These are phyloP conservation scores for Leonotis leonurus DNA, from an alignment of 257 asterid species.

Conservation along the genomic window DNA sequence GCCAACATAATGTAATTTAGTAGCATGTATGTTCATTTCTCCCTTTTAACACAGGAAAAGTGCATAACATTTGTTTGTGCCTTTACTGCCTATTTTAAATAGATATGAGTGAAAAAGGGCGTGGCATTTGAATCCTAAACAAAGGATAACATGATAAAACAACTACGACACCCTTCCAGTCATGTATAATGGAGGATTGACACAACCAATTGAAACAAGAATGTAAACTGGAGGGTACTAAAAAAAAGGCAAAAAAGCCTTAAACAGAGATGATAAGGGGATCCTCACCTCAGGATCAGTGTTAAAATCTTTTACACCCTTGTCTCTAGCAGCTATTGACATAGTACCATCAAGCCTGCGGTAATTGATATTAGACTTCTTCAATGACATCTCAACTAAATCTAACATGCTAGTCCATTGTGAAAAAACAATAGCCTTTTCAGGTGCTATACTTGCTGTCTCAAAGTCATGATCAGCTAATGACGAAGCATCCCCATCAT, in stretches of 20 bases:
- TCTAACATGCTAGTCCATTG: conserved; percentile 99
- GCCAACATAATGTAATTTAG: too few species aligned
- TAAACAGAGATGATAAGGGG: conserved; percentile 8
- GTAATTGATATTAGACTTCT: conserved; percentile 38
- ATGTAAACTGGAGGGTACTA: neutral
- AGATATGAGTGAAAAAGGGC: too few species aligned
- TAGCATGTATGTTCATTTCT: too few species aligned
- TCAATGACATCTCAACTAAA: conserved; percentile 68
- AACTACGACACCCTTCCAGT: neutral
- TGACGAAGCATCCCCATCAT: conserved; percentile 35
- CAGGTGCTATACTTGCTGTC: conserved; percentile 35
- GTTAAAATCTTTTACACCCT: conserved; percentile 92
- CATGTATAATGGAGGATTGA: neutral
- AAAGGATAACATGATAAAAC: neutral
- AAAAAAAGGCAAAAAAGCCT: neutral
- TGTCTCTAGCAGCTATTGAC: conserved; percentile 90
- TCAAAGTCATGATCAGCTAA: conserved; percentile 23
- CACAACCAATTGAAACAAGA: neutral
- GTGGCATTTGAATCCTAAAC: neutral
- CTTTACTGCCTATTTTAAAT: too few species aligned
- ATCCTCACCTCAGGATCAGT: conserved; percentile 65
- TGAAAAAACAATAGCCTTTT: conserved; percentile 90
- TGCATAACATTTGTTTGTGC: too few species aligned
- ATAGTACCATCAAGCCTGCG: conserved; percentile 97
- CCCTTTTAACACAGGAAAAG: too few species aligned